Evolutionary conservation across 2,329 filamentous ascomycete species (phyloP).

Genomic region (Cercospora sp.): DNA sequence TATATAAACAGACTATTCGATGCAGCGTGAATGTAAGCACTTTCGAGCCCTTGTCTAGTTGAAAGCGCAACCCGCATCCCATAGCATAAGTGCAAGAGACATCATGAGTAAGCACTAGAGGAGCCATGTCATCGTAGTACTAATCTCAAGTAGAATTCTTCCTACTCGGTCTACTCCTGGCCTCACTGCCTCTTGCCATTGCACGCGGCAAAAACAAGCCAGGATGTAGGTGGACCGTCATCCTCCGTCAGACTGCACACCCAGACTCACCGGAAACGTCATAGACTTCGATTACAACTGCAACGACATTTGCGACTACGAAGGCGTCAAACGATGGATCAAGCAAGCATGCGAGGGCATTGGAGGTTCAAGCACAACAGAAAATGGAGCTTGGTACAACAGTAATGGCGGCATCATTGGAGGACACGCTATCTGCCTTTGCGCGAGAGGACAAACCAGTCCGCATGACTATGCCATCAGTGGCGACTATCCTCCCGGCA

Average conservation of each 20-base stretch:
- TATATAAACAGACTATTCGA: not conserved
- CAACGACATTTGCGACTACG: not conserved
- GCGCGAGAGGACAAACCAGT: constrained; percentile 5
- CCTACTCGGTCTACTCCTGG: not conserved
- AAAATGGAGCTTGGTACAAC: not conserved
- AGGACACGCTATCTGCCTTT: constrained; percentile 1
- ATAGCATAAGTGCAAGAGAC: not conserved
- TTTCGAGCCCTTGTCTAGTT: not conserved
- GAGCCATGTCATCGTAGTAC: not conserved
- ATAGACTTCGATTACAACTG: constrained; percentile 11
- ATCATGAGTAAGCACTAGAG: not conserved
- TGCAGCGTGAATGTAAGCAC: not conserved
- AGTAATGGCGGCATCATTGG: not conserved
- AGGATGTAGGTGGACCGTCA: not conserved
- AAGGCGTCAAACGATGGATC: constrained; percentile 1
- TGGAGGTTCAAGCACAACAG: not conserved
- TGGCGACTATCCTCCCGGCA: constrained; percentile 13
- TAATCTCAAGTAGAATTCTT: not conserved
- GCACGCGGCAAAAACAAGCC: not conserved
- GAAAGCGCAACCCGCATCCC: not conserved
- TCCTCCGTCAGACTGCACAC: too few relatives aligned
- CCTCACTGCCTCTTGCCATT: not conserved
- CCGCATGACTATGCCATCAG: constrained; percentile 2
- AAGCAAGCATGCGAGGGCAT: constrained; percentile 12
- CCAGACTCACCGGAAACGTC: too few relatives aligned